Conservation (phyloP, 2,329 filamentous ascomycete species). For the Blastomyces emzantsi region DNA sequence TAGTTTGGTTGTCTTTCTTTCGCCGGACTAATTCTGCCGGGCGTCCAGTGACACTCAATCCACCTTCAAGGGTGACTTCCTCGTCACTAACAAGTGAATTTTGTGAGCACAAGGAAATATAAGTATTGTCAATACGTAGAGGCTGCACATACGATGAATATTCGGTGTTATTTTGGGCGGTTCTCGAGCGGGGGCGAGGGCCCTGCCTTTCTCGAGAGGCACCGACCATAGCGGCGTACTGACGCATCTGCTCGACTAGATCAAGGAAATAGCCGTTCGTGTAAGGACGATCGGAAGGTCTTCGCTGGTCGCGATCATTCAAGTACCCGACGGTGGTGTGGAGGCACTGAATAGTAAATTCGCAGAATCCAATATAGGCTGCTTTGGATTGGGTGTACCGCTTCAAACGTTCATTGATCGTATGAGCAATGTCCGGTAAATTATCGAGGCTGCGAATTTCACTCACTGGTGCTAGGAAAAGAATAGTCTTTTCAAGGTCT, state of each 20-base stretch:
- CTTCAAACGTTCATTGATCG: conserved; percentile 55
- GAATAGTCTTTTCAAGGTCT: conserved; percentile 86
- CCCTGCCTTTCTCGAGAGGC: conserved; percentile 58
- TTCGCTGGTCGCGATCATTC: conserved; percentile 75
- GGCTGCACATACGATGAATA: conserved; percentile 38
- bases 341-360: conserved; percentile 81
- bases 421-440: conserved; percentile 60
- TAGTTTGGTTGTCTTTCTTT: conserved; percentile 61
- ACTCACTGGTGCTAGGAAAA: conserved; percentile 93
- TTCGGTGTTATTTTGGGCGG: conserved; percentile 40
- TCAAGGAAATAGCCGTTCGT: conserved; percentile 96
- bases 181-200: conserved; percentile 22
- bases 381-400: conserved; percentile 59
- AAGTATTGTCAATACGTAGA: background rate
- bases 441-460: conserved; percentile 39
- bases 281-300: conserved; percentile 80
- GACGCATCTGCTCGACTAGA: conserved; percentile 83
- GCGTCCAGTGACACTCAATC: conserved; percentile 69
- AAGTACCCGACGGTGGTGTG: conserved; percentile 81
- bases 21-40: conserved; percentile 76
- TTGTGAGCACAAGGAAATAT: conserved; percentile 12
- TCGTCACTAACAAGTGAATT: conserved; percentile 45
- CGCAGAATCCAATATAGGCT: conserved; percentile 80
- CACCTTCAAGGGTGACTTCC: conserved; percentile 71
- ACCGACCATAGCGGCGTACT: conserved; percentile 78